Evolutionary conservation across 768 basidiomycete species (phyloP).

Genomic region (Amanita muscaria): DNA sequence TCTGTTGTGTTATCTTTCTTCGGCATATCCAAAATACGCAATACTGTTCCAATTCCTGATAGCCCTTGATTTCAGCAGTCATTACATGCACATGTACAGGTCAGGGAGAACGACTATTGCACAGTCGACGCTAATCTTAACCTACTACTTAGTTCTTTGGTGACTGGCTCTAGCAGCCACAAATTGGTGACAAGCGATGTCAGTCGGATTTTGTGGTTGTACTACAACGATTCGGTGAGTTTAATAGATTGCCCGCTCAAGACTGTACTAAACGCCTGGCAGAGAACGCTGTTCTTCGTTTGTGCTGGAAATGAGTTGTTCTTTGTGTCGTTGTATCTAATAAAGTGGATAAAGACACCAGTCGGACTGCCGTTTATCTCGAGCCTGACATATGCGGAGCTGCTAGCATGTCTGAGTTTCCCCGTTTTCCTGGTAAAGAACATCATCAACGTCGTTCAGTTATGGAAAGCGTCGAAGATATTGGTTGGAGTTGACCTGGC

Average conservation of each 20-base stretch:
- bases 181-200: conserved; percentile 90
- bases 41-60: conserved; percentile 91
- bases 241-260: not conserved
- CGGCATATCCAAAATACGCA: conserved; percentile 80
- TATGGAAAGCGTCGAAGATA: conserved; percentile 97
- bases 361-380: conserved; percentile 39
- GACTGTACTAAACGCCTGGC: conserved; percentile 4
- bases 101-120: no score
- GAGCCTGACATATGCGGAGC: conserved; percentile 65
- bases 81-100: conserved; percentile 99
- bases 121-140: no score
- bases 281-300: conserved; percentile 85
- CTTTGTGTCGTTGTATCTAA: conserved; percentile 91
- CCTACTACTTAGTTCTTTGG: conserved; percentile 47
- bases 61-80: conserved; percentile 93
- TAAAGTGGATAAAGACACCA: conserved; percentile 73
- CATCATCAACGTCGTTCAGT: conserved; percentile 88
- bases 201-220: conserved; percentile 82
- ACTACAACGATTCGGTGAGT: conserved; percentile 89
- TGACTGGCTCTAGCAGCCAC: conserved; percentile 89
- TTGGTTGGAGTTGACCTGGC: conserved; percentile 90
- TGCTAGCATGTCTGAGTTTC: conserved; percentile 52
- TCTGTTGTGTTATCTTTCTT: conserved; percentile 87
- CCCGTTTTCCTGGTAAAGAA: conserved; percentile 80
- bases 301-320: conserved; percentile 96